These are phyloP conservation scores for Neopestalotiopsis rosae DNA, from an alignment of 2,329 filamentous ascomycete species.

Conservation along the genomic window DNA sequence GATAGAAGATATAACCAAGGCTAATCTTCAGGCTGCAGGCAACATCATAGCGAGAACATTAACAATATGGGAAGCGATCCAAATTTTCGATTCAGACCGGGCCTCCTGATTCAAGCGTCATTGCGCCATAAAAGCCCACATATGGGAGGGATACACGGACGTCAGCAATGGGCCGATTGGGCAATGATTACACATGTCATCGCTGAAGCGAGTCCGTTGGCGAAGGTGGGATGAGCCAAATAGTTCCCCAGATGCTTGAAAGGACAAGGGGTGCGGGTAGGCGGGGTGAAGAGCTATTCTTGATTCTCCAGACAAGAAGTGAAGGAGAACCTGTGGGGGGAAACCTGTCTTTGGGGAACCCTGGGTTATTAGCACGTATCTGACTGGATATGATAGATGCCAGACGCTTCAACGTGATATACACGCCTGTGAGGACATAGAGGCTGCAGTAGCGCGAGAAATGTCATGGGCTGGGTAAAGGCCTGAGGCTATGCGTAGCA, in stretches of 20 bases:
- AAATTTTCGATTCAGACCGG: neutral
- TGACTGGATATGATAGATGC: neutral
- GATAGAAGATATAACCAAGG: too few species aligned
- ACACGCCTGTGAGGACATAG: neutral
- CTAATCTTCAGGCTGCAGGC: too few species aligned
- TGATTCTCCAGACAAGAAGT: neutral
- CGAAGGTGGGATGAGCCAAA: neutral
- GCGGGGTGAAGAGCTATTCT: neutral
- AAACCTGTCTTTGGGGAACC: neutral
- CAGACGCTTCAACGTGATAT: neutral
- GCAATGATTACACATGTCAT: neutral
- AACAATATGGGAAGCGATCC: neutral
- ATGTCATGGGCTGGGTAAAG: neutral
- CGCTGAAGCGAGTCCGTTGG: neutral
- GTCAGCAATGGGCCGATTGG: slow-evolving; percentile 1
- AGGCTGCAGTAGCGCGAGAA: neutral
- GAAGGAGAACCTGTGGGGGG: neutral
- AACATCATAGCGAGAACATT: neutral
- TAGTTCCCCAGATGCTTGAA: neutral
- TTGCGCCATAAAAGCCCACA: neutral
- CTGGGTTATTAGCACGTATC: neutral
- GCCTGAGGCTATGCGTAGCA: neutral
- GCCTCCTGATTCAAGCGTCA: neutral
- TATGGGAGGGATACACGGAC: neutral
- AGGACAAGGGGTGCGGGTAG: neutral